Base-by-base conservation (phyloP, 106 monocot species). In the Cymbidium sinense region DNA sequence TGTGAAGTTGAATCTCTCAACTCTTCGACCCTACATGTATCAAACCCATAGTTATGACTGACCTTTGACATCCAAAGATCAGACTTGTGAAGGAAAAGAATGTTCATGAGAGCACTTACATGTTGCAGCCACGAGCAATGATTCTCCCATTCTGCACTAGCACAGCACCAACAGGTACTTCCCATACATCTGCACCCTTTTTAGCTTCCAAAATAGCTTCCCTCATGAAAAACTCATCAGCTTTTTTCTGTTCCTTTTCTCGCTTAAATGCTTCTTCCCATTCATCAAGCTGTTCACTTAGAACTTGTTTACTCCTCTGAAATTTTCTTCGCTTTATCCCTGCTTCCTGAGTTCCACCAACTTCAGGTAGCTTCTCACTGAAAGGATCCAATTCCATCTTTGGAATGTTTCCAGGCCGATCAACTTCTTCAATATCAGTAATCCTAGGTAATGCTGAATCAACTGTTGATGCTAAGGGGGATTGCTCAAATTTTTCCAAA, bases 121-220 rank as follows among this genome's bases (percentile, higher is more conserved):
- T 82, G 79, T 96, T 96, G 79, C 83, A 89, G 15, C 91, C 89
- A 34, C 96, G 88, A 61, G 96, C 96, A 84, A 96, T 88, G 54
- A 96, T 83, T 52, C 89, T 91, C 50, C 96, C 93, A 81, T 96
- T 85, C 65, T 89, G 89, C 34, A 96, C 96, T 43, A 96, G 73
- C 43, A 96, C 91, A 44, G 96, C 96, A 33, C 96, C 96, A 82
- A 96, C 91, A 13, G 96, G 96, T 21, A 96, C 96, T 83, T 96
- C 96, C 96, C 96, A 96, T 39, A 77, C 61, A 77, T 93, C 96
- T 69, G 91, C 87, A 70, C 89, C 96, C 67, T 89, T 91, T 85
- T 84, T 89, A 73, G 96, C 96, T 83, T 96, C 96, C 52, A 83
- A 65, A n/a, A 96, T 88, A 74, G 96, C 96, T 82, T 96, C 96